Evolutionary conservation across 345 rosid species (phyloP).

Genomic region (Moricandia moricandioides): DNA sequence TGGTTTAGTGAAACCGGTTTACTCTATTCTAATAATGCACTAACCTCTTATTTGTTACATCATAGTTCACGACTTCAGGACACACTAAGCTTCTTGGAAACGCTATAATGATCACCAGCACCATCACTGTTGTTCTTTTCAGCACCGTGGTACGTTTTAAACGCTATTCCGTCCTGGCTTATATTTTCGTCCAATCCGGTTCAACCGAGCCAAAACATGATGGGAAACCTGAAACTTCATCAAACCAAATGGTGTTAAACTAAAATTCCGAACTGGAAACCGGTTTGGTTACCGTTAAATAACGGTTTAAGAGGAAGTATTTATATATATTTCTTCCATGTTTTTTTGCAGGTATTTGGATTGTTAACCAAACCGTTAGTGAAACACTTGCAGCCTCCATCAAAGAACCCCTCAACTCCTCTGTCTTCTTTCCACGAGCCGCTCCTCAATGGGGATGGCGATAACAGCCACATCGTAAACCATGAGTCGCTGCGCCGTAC

Average conservation of each 20-base stretch:
- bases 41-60: not conserved
- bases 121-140: slow-evolving; percentile 88
- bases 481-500: slow-evolving; percentile 25
- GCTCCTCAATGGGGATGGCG: slow-evolving; percentile 41
- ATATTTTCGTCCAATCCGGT: not conserved
- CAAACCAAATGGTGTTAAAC: not conserved
- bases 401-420: slow-evolving; percentile 48
- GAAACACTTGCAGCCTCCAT: slow-evolving; percentile 64
- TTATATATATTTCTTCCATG: too few relatives aligned
- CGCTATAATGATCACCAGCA: slow-evolving; percentile 93
- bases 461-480: slow-evolving; percentile 11
- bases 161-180: not conserved
- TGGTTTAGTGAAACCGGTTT: too few relatives aligned
- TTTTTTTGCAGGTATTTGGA: slow-evolving; percentile 93
- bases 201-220: not conserved
- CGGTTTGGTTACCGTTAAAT: not conserved
- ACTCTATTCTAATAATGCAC: too few relatives aligned
- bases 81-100: slow-evolving; percentile 59
- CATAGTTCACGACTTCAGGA: slow-evolving; percentile 72
- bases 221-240: not conserved
- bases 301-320: too few relatives aligned
- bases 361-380: slow-evolving; percentile 79
- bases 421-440: slow-evolving; percentile 54
- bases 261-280: not conserved
- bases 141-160: slow-evolving; percentile 75